phyloP scores from a whole-genome alignment of 805 yeast genomes.

The Blastobotrys robertii region DNA sequence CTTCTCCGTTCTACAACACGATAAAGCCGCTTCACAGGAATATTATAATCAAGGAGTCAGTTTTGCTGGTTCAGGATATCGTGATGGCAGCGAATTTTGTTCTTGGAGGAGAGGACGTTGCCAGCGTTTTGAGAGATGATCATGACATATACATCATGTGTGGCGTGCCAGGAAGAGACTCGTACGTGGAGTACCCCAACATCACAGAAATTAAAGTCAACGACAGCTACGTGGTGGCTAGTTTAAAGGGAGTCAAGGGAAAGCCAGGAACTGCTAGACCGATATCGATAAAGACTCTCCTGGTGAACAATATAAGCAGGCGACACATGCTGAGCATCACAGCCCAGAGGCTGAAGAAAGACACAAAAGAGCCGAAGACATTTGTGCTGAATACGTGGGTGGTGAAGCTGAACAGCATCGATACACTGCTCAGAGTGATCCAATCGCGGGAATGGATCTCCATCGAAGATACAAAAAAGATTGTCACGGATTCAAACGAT shows the following conservation, averaged over 20 bases:
- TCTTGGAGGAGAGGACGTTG: conserved; percentile 35
- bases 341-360: background rate
- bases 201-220: conserved; percentile 64
- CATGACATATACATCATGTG: conserved; percentile 44
- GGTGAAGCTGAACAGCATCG: conserved; percentile 40
- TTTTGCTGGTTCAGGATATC: conserved; percentile 3
- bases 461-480: conserved; percentile 38
- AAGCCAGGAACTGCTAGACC: conserved; percentile 74
- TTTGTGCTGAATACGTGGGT: conserved; percentile 42
- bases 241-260: conserved; percentile 66
- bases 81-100: conserved; percentile 26
- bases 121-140: conserved; percentile 26
- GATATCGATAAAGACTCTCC: conserved; percentile 40
- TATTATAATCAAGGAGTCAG: too few species aligned
- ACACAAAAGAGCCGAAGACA: background rate
- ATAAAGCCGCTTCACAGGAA: too few species aligned
- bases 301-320: background rate
- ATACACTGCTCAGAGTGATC: conserved; percentile 34
- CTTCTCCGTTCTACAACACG: too few species aligned
- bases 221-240: conserved; percentile 37
- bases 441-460: conserved; percentile 42
- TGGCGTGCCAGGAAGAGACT: conserved; percentile 11
- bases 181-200: conserved; percentile 52
- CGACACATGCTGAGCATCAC: conserved; percentile 2
- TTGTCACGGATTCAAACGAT: conserved; percentile 45